Percentiles rank a stretch among this genome's conserved stretches.
phyloP scores from a whole-genome alignment of 257 asterid genomes.

The Voacanga thouarsii region DNA sequence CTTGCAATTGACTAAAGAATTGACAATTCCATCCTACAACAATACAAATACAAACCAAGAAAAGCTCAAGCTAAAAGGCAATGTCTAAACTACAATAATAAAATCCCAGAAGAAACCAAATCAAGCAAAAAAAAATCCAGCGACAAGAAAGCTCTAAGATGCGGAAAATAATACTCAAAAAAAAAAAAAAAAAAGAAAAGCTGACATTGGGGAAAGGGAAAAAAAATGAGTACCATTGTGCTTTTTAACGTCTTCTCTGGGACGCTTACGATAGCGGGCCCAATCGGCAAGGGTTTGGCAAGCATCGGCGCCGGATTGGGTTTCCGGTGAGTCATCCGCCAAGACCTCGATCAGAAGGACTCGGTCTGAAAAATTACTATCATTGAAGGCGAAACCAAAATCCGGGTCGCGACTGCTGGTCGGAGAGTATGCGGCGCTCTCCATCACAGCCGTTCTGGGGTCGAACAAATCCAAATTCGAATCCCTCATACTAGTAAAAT shows the following conservation, averaged over 20 bases:
- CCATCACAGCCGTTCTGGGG: constrained; percentile 69
- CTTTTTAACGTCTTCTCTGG: constrained; percentile 45
- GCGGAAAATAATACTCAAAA: neutral
- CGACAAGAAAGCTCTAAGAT: neutral
- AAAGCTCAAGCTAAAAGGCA: neutral
- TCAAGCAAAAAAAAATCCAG: neutral
- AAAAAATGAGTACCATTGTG: constrained; percentile 37
- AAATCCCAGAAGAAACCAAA: neutral
- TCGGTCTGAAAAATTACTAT: constrained; percentile 78
- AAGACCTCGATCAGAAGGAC: constrained; percentile 61
- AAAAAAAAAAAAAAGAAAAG: neutral
- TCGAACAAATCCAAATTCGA: constrained; percentile 73
- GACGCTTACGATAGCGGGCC: constrained; percentile 63
- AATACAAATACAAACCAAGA: too few relatives aligned
- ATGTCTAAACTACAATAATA: too few relatives aligned
- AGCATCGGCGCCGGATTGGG: constrained; percentile 33
- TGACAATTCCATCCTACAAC: neutral
- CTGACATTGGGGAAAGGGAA: neutral
- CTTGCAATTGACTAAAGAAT: neutral
- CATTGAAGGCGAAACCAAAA: constrained; percentile 84
- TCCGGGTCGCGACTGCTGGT: constrained; percentile 42
- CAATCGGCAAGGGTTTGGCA: constrained; percentile 56
- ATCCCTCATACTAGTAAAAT: constrained; percentile 39
- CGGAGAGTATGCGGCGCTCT: constrained; percentile 47
- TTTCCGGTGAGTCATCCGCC: constrained; percentile 50